Evolutionary conservation across 805 yeast genomes (phyloP), one percentile per base, ranked within the genome.

Genomic region (Metschnikowia anglica): DNA sequence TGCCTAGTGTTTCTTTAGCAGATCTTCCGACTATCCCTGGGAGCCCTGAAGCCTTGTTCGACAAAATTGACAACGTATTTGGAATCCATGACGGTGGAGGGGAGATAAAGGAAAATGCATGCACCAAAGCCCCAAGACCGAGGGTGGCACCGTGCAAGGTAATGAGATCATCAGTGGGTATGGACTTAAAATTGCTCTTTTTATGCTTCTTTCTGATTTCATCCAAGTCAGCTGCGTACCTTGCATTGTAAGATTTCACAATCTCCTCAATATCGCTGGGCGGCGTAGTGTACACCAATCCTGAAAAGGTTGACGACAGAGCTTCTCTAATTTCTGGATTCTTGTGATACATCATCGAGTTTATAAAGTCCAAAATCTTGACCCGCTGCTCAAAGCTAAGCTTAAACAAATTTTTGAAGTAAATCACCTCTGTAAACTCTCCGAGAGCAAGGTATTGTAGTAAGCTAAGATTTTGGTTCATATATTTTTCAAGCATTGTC

Each of bases 11-110:
- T 24, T 81, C 82, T 62, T 91, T 91, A 5, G 96, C 95, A 1
- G 95, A 77, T 41, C 83, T 78, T 1, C 96, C 96, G 21, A 85
- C 79, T 40, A 81, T 60, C 6, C 97, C 97, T 13, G 82, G 82
- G 16, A 85, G 76, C 12, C 85, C 79, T 2, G 83, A 74, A 2
- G 88, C 82, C 59, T 81, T 81, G 19, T 76, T 77, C 0, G 96
- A 89, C 45, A 93, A 65, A 1, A 77, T 68, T 1, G 85, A 74
- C 49, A 91, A 69, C 12, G 86, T 77, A 7, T 70, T 65, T 0
- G 98, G 97, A 15, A 91, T 73, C 97, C 97, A 93, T 20, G 52
- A 41, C 1, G 99, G 98, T 2, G 96, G 90, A 0, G 99, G 99
- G 1, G 96, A 84, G 2, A 74, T 68, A 56, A 89, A 93, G 2